Evolutionary conservation across 371 early-diverging fungal species (phyloP), one percentile per base, ranked within the genome.

Genomic region (Apophysomyces variabilis): DNA sequence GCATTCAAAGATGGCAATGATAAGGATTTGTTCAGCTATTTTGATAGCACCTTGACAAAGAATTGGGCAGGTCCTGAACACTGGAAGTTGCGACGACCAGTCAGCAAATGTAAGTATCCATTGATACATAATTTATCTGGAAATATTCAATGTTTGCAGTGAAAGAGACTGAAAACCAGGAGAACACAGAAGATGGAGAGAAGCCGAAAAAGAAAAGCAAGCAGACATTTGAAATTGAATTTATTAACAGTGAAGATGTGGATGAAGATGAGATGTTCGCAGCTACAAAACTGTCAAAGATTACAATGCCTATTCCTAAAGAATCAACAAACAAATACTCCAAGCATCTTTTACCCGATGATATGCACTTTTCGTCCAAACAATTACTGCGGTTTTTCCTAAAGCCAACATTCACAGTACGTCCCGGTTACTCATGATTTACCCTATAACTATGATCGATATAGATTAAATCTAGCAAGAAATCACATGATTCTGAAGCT

Each of bases 31-130:
- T 93, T 94, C 66, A 89, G 92, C 37, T 96, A 97, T 73, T 97
- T 97, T 84, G 97, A 97, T 77, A 71, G 87, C 8, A 88, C 88
- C 7, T 84, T 94, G 62, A 66, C 85, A 61, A 86, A 90, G 58
- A 89, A 90, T 58, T 98, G 98, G 98, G 97, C 97, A 14, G 97
- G 97, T 9, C 96, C 97, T 16, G 95, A 92, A 66, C 94, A 94
- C 75, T 98, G 97, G 97, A 94, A 90, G 58, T 69, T 93, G 45
- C 82, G 87, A 58, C 80, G 80, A 45, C 66, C 81, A 14, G 76
- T 70, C 7, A 46, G 65, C 12, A 85, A 73, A 76, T 66, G 85
- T 83, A 68, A 50, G 76, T 41, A 13, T 45, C 6, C 46, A 4
- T 26, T 26, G 3, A 26, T 26, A 26, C 32, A 26, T 26, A 26